Conservation (phyloP, 345 rosid genomes). For the Kandelia obovata region DNA sequence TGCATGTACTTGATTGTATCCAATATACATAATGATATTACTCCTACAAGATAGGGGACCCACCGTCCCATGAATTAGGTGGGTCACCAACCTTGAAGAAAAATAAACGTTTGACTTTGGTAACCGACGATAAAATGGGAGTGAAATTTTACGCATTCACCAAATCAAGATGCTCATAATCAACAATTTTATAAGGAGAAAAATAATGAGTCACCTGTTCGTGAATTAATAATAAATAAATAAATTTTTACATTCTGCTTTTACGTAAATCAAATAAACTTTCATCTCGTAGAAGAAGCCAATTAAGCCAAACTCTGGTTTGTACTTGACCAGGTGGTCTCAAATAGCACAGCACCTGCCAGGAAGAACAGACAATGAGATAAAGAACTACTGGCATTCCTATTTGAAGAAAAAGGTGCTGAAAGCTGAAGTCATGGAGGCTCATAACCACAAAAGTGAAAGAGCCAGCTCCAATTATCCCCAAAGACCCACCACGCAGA, state of each 20-base stretch:
- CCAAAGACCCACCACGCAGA: conserved; percentile 12
- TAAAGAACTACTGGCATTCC: conserved; percentile 93
- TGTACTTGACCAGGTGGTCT: conserved; percentile 62
- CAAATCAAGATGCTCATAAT: too few relatives aligned
- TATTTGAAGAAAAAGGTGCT: conserved; percentile 63
- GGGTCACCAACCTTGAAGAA: not conserved
- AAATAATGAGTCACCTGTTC: too few relatives aligned
- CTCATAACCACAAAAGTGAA: conserved; percentile 1
- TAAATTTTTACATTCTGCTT: too few relatives aligned
- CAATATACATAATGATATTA: not conserved
- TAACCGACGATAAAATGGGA: not conserved
- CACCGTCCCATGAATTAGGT: too few relatives aligned
- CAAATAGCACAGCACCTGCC: conserved; percentile 78
- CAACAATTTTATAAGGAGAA: too few relatives aligned
- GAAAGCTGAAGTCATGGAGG: conserved; percentile 39
- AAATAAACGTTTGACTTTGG: not conserved
- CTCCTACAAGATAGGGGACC: too few relatives aligned
- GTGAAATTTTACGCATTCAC: too few relatives aligned
- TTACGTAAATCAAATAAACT: too few relatives aligned
- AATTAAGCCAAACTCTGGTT: not conserved
- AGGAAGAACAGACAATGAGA: conserved; percentile 95
- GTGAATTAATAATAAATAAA: too few relatives aligned
- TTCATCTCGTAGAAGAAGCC: not conserved
- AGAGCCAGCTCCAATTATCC: conserved; percentile 22
- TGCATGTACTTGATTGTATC: not conserved